Evolutionary conservation across 768 basidiomycete species (phyloP).

Genomic region (Suillus decipiens): DNA sequence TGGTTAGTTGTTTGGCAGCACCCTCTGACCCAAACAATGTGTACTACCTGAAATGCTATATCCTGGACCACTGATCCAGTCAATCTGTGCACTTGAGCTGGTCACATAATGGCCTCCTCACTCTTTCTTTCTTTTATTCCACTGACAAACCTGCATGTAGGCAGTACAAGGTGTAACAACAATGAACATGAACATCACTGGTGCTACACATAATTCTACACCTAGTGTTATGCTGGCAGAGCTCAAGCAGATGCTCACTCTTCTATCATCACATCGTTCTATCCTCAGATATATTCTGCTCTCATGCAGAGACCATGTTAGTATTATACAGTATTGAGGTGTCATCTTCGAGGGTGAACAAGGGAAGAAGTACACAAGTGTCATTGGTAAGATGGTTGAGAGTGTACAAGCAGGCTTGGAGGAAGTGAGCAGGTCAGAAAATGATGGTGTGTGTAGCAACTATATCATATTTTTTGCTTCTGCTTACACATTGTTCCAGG

Average conservation of each 20-base stretch:
- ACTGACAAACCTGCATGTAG: neutral
- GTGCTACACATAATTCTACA: constrained; percentile 14
- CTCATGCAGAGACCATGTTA: constrained; percentile 67
- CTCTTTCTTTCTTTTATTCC: neutral
- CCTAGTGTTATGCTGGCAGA: constrained; percentile 66
- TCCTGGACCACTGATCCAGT: neutral
- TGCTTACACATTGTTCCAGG: constrained; percentile 44
- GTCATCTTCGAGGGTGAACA: constrained; percentile 87
- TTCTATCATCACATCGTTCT: constrained; percentile 78
- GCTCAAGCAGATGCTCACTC: constrained; percentile 74
- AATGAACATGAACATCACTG: constrained; percentile 19
- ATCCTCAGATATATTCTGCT: constrained; percentile 88
- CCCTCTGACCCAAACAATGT: constrained; percentile 5
- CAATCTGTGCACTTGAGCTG: neutral
- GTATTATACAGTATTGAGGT: constrained; percentile 83
- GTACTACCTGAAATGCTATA: neutral
- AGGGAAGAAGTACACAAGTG: constrained; percentile 72
- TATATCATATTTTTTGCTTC: neutral
- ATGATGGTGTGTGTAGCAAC: constrained; percentile 52
- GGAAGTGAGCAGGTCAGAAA: constrained; percentile 67
- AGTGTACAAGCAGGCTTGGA: constrained; percentile 77
- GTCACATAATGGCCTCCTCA: neutral
- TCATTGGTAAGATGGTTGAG: constrained; percentile 74
- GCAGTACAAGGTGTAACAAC: constrained; percentile 14
- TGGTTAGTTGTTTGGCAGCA: constrained; percentile 9